phyloP scores from a whole-genome alignment of 2,329 filamentous ascomycete species.

The Cytospora piceae region DNA sequence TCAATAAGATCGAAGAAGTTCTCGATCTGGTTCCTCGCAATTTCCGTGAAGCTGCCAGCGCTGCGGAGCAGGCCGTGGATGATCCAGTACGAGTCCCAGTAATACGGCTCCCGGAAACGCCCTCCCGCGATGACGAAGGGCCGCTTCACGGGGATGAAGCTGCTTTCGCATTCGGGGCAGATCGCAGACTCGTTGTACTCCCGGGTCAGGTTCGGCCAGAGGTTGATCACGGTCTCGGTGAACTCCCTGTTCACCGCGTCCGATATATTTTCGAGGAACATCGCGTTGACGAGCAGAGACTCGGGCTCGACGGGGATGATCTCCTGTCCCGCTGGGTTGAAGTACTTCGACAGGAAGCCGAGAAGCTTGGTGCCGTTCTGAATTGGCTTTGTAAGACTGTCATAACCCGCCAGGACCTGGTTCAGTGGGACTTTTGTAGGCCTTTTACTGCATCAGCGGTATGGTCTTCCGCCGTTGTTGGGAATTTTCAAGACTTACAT shows the following conservation, averaged over 20 bases:
- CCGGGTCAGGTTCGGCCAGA: constrained; percentile 71
- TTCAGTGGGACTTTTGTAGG: constrained; percentile 62
- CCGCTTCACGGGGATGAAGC: constrained; percentile 68
- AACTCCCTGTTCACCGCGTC: constrained; percentile 65
- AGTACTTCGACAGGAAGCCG: constrained; percentile 64
- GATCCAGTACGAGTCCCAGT: constrained; percentile 74
- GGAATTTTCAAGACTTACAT: constrained; percentile 51
- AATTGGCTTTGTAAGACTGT: constrained; percentile 62
- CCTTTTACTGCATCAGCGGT: constrained; percentile 35
- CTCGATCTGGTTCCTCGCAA: constrained; percentile 69
- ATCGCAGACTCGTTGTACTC: constrained; percentile 56
- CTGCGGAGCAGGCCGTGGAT: constrained; percentile 68
- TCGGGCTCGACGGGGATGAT: constrained; percentile 56
- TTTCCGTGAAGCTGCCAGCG: constrained; percentile 63
- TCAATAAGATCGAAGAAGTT: constrained; percentile 72
- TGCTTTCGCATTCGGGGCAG: constrained; percentile 64
- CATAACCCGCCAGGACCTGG: constrained; percentile 65
- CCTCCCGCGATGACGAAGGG: constrained; percentile 73
- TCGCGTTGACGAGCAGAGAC: constrained; percentile 58
- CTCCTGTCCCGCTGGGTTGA: constrained; percentile 66
- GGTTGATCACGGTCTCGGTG: constrained; percentile 65
- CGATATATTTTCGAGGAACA: constrained; percentile 60
- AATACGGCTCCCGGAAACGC: constrained; percentile 72
- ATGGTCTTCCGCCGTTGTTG: neutral
- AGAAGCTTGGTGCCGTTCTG: constrained; percentile 65